Evolutionary conservation across 371 early-diverging fungal genomes (phyloP), one percentile per base, ranked within the genome.

Genomic region (Smittium culicis): DNA sequence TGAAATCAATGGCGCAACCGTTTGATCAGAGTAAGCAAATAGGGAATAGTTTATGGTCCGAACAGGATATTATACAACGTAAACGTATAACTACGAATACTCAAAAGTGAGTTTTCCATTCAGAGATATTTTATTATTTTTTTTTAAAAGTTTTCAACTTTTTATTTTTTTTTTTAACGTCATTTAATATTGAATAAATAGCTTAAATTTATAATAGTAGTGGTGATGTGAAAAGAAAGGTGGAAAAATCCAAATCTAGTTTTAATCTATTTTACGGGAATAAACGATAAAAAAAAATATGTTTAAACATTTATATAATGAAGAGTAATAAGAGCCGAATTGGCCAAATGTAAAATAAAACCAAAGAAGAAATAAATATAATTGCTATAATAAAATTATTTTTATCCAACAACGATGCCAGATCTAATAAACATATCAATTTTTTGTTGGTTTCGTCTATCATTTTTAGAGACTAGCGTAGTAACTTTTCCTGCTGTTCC

Each of bases 1-100:
- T 96, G 73, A 84, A 94, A 71, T 80, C 86, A 24, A 98, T 99
- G 95, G 98, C 98, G 0, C 99, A 99, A 74, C 95, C 96, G 0
- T 86, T 92, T 67, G 95, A 93, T 25, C 56, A 68, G 60, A 61
- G 64, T 30, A 31, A 67, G 55, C 75, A 77, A 70, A 67, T 77
- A 25, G 78, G 77, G 25, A 66, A 71, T 54, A 77, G 77, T 55
- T 70, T 77, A 72, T 77, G 77, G 77, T 67, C 74, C 27, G 72
- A 73, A 64, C 73, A 76, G n/a, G 75, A 77, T 31, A 77, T 77
- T 69, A 71, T 34, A 32, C 62, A 62, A 20, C 5, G 45, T 11
- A 45, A 45, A 45, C 45, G 45, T 45, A 45, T 45, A 11, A 11
- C 45, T n/a, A n/a, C n/a, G n/a, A n/a, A n/a, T n/a, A n/a, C n/a